Percentiles rank a stretch among this genome's conserved stretches.
Evolutionary conservation across 2,329 filamentous ascomycete species (phyloP).

Genomic region (Fusarium pseudocircinatum): DNA sequence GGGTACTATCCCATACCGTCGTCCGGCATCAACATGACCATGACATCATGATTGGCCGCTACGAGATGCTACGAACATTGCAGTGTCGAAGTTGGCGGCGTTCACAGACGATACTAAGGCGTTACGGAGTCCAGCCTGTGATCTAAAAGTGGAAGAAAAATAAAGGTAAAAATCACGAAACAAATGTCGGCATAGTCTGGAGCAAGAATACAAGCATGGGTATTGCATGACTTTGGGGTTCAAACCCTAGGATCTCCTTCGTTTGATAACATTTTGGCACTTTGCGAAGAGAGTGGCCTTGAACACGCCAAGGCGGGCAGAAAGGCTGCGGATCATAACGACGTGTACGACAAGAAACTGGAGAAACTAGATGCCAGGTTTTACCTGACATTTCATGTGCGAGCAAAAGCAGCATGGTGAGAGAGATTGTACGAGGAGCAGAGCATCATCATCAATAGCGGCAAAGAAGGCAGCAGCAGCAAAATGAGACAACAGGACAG

Average conservation of each 20-base stretch:
- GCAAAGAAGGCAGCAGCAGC: not conserved
- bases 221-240: slow-evolving; percentile 34
- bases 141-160: slow-evolving; percentile 3
- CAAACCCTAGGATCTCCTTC: slow-evolving; percentile 24
- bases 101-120: slow-evolving; percentile 15
- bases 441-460: slow-evolving; percentile 3
- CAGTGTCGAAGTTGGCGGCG: not conserved
- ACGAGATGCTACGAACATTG: not conserved
- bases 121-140: slow-evolving; percentile 4
- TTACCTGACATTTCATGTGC: not conserved
- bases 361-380: slow-evolving; percentile 6
- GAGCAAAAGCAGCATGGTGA: slow-evolving; percentile 6
- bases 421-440: slow-evolving; percentile 37
- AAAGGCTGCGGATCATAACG: slow-evolving; percentile 19
- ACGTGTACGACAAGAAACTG: slow-evolving; percentile 36
- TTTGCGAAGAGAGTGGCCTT: slow-evolving; percentile 4
- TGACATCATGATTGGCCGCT: slow-evolving; percentile 41
- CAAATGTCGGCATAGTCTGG: not conserved
- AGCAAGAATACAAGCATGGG: not conserved
- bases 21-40: slow-evolving; percentile 58
- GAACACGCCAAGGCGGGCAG: not conserved
- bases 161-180: not conserved
- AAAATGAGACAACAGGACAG: slow-evolving; percentile 5
- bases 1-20: slow-evolving; percentile 66
- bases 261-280: slow-evolving; percentile 20